Base-by-base conservation (phyloP, 805 yeast genomes). In the Wickerhamomyces hampshirensis region DNA sequence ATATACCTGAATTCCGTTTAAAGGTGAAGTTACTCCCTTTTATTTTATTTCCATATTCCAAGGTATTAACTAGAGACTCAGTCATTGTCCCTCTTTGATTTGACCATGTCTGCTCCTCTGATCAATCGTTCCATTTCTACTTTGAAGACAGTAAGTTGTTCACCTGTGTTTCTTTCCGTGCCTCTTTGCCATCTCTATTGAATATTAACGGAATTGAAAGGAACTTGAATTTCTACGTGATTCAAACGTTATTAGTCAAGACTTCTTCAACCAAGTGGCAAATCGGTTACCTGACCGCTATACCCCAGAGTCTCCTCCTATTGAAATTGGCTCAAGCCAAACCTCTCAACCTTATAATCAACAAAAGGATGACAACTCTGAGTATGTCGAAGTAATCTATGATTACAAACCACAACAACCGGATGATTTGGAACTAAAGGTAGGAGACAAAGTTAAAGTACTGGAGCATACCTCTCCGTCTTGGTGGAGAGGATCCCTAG, bases 401-500 rank as follows among this genome's bases (percentile, higher is more conserved):
- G 85, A 76, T 49, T 91, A 80, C 61, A 59, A 62, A 6, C 79
- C 95, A 0, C 84, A 79, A 48, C 87, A 85, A 56, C 65, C 74
- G 1, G 91, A 80, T 23, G 98, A 91, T 59, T 63, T 91, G 50
- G 62, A 57, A 7, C 66, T 91, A 14, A 51, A 48, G 24, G 69
- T 63, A 26, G 97, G 94, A 37, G 91, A 83, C 44, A 77, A 72
- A 50, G 58, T 93, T 33, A 71, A 73, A 23, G 75, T 93, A 5
- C 38, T 76, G 5, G 95, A 88, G 55, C 84, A 77, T 51, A 68
- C 82, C 32, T 84, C 91, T 15, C 70, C 73, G 26, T 91, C 88
- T 54, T 91, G 98, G 98, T 88, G 93, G 84, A 82, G 75, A 55
- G 98, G 98, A 31, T 63, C 65, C 13, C 56, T 69, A 30, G 70